A percentile compares a stretch with the other conserved stretches of the same genome.
These are phyloP conservation scores for Leccinellum albellum DNA, from an alignment of 768 basidiomycete species.

Conservation along the genomic window DNA sequence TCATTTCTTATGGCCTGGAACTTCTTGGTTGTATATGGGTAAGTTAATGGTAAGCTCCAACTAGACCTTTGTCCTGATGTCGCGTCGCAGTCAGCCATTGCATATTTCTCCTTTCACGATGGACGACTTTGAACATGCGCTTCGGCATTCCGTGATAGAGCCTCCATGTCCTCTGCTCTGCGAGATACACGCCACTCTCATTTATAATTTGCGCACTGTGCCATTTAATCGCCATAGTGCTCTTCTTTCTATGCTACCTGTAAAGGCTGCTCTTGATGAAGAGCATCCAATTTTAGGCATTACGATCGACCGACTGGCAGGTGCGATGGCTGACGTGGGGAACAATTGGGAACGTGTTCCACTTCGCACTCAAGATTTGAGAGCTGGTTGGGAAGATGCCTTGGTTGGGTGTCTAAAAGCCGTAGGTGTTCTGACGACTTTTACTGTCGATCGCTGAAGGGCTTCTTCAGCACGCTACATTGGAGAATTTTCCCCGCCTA, in stretches of 20 bases:
- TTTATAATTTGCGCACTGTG: conserved; percentile 86
- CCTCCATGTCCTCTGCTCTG: conserved; percentile 72
- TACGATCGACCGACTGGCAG: conserved; percentile 57
- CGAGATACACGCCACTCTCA: conserved; percentile 85
- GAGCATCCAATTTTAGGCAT: conserved; percentile 51
- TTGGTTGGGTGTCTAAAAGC: conserved; percentile 86
- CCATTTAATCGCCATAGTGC: conserved; percentile 74
- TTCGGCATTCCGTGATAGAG: conserved; percentile 71
- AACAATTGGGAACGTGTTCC: conserved; percentile 84
- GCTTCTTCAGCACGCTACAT: conserved; percentile 61
- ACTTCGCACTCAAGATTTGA: conserved; percentile 64
- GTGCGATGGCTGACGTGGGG: conserved; percentile 74
- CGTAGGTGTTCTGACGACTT: conserved; percentile 47
- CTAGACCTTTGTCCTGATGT: conserved; percentile 1
- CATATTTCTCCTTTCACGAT: conserved; percentile 85
- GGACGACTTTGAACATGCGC: conserved; percentile 87
- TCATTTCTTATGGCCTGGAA: conserved; percentile 90
- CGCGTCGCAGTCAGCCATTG: conserved; percentile 65
- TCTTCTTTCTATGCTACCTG: conserved; percentile 55
- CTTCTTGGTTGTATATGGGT: conserved; percentile 94
- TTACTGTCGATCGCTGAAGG: background rate
- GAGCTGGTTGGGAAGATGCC: conserved; percentile 90
- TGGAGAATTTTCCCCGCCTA: conserved; percentile 67
- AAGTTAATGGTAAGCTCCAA: conserved; percentile 24
- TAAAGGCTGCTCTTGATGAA: conserved; percentile 38